Evolutionary conservation across 805 yeast species (phyloP), one percentile per base, ranked within the genome.

Genomic region (Debaryomyces tyrocola): DNA sequence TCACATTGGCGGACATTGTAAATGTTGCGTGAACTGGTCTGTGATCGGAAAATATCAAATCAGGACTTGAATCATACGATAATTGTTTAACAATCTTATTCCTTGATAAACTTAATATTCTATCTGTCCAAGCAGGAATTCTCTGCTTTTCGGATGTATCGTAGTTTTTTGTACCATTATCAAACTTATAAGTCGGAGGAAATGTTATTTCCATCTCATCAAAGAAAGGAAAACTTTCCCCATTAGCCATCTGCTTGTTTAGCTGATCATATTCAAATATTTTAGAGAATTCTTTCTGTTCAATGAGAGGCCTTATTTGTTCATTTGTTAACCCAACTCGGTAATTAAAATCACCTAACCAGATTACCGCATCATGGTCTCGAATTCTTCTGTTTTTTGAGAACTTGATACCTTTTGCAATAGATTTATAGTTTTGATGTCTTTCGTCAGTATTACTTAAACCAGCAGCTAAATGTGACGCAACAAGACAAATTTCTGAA

Each of bases 271-370:
- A 70, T 43, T 79, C 80, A 36, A 85, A 76, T 53, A 94, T 66
- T 21, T 73, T 72, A 4, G 69, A 73, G 41, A 68, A 73, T 33
- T 80, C 78, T 12, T 72, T 67, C 1, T 62, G 53, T 1, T 67
- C 69, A 24, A 91, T 63, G 47, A 80, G 69, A 1, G 67, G 59
- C 52, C 95, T 77, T 6, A 87, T 95, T 40, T 82, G 82, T 24
- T 89, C 96, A 58, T 86, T 89, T 0, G 86, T 72, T 42, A 87
- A 65, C 0, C 75, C 69, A 28, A 92, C 80, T 55, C 99, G 75
- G 64, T 87, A 94, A 62, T 94, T 94, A 63, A 92, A 79, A 62
- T 94, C 99, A 18, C 99, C 99, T 39, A 92, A 67, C 99, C 99
- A 94, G 17, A 94, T 74, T 6, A 90, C 85, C 34, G 83, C 80